phyloP scores from a whole-genome alignment of 805 yeast genomes.

The Cephaloascus fragrans region DNA sequence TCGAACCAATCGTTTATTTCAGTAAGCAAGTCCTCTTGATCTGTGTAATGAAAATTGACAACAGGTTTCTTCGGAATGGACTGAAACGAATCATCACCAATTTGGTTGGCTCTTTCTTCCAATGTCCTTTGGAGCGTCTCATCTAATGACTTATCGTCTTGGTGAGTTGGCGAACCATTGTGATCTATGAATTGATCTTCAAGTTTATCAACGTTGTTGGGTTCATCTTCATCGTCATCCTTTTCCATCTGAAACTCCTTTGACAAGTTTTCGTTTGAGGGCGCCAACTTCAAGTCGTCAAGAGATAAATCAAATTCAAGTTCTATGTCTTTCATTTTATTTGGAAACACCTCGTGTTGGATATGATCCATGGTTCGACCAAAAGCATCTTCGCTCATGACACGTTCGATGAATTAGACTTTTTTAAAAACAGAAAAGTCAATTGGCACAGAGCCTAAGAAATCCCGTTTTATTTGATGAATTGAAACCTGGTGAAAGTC shows the following conservation, averaged over 20 bases:
- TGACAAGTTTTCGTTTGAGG: neutral
- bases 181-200: constrained; percentile 38
- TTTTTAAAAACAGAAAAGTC: no score
- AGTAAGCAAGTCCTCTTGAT: constrained; percentile 19
- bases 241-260: constrained; percentile 4
- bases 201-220: constrained; percentile 29
- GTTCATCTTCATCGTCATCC: constrained; percentile 11
- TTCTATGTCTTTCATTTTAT: neutral
- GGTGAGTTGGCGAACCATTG: constrained; percentile 22
- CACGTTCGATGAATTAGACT: no score
- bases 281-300: constrained; percentile 5
- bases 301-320: neutral
- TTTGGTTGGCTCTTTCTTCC: constrained; percentile 23
- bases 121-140: constrained; percentile 14
- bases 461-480: no score
- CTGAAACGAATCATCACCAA: constrained; percentile 6
- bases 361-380: neutral
- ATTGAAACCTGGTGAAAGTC: no score
- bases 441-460: no score
- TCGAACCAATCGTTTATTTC: constrained; percentile 25
- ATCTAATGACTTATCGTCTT: constrained; percentile 1
- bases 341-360: neutral
- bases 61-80: constrained; percentile 16
- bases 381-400: neutral
- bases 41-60: constrained; percentile 31